Evolutionary conservation across 345 rosid species (phyloP), one percentile per base, ranked within the genome.

Genomic region (Rhizophora apiculata): DNA sequence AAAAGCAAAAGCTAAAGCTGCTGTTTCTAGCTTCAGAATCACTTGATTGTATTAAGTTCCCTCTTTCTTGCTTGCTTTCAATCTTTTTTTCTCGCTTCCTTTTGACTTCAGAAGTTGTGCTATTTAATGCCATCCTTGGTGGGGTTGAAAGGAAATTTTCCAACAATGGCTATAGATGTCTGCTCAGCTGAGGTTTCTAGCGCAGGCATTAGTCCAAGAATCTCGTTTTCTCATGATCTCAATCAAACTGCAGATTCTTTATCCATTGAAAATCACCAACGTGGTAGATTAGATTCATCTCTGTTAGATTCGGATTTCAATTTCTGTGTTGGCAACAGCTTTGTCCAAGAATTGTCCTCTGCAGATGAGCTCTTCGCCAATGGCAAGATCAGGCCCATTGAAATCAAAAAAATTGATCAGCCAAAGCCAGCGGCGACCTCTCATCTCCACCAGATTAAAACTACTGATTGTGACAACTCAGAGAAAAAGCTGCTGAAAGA

Each of bases 301-400:
- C 85, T 85, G 72, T 48, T 87, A 67, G 87, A 83, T 62, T 78
- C 92, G 1, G 92, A 91, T 73, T 83, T 85, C 52, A 79, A 89
- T 46, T 93, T 91, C 92, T 80, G 88, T 87, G 73, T 84, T 70
- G 77, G 84, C 51, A 76, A 46, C 24, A 71, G 68, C 32, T 79
- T 78, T 37, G 64, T 76, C 68, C 93, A 79, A 65, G 90, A 90
- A 67, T 67, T 85, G 18, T 83, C 92, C 52, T 79, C 91, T 0
- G 98, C 97, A 2, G 96, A 93, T 70, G 97, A 93, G 85, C 94
- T 93, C 21, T 93, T 93, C 83, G 85, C 86, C 64, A 73, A 89
- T 68, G 98, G 98, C 58, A 89, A 86, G 83, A 91, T 93, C 79
- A 86, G 85, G 54, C 97, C 96, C 0, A 64, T 82, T 1, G 78